Percentiles rank a stretch among this genome's conserved stretches.
phyloP scores from a whole-genome alignment of 129 eudicot species.

The Lactuca sativa region DNA sequence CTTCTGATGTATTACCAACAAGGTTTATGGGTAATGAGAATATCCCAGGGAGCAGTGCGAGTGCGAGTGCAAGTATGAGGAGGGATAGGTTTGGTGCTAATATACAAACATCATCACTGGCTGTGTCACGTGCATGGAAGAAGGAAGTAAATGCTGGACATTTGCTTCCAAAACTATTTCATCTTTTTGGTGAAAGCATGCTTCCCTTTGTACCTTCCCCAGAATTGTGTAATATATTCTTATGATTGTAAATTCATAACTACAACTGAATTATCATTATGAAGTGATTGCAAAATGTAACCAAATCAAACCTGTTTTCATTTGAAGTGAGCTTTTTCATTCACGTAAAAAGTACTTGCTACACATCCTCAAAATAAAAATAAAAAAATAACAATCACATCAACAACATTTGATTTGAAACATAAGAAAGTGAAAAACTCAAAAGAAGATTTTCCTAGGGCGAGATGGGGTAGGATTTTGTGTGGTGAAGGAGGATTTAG shows the following conservation, averaged over 20 bases:
- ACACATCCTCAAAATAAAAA: conserved; percentile 15
- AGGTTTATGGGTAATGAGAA: conserved; percentile 47
- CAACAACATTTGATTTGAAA: not conserved
- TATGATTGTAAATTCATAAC: conserved; percentile 1
- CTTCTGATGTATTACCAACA: conserved; percentile 38
- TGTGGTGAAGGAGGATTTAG: conserved; percentile 42
- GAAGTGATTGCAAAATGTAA: too few relatives aligned
- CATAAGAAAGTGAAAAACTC: conserved; percentile 9
- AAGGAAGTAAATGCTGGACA: conserved; percentile 58
- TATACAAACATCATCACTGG: conserved; percentile 36
- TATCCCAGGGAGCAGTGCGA: conserved; percentile 34
- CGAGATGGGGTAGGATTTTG: conserved; percentile 45
- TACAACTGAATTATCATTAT: too few relatives aligned
- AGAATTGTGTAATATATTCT: conserved; percentile 40
- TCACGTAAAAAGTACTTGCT: conserved; percentile 8
- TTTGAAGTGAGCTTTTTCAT: not conserved
- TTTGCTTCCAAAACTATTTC: conserved; percentile 53
- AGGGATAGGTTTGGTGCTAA: conserved; percentile 45
- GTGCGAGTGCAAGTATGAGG: conserved; percentile 6
- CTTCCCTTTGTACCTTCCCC: conserved; percentile 73
- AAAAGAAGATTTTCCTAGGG: conserved; percentile 73
- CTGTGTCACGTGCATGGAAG: conserved; percentile 67
- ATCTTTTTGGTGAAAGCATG: conserved; percentile 83
- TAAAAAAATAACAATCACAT: not conserved
- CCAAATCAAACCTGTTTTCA: not conserved